Evolutionary conservation across 2,329 filamentous ascomycete genomes (phyloP).

Genomic region (Simplicillium aogashimaense): DNA sequence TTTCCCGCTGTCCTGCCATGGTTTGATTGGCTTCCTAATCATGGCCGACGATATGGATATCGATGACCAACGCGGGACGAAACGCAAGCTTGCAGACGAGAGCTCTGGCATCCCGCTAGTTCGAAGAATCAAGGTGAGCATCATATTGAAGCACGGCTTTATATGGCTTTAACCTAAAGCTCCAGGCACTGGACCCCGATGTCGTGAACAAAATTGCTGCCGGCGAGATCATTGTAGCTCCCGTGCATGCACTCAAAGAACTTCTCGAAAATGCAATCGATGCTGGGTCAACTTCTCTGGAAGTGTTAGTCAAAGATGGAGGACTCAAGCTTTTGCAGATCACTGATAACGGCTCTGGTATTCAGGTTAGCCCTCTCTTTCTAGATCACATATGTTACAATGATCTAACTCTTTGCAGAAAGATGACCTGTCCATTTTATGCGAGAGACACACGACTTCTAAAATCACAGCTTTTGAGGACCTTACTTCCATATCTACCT

Average conservation of each 20-base stretch:
- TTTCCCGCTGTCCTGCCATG: background rate
- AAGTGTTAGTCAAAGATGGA: slow-evolving; percentile 89
- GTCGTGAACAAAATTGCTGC: slow-evolving; percentile 98
- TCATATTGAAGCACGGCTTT: background rate
- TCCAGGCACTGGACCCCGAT: slow-evolving; percentile 73
- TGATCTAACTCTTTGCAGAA: slow-evolving; percentile 42
- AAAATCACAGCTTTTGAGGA: slow-evolving; percentile 94
- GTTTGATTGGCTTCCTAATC: background rate
- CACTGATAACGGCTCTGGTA: slow-evolving; percentile 93
- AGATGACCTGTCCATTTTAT: slow-evolving; percentile 85
- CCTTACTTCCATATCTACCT: slow-evolving; percentile 79
- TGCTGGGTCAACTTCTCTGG: slow-evolving; percentile 84
- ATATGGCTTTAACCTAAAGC: background rate
- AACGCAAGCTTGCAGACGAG: slow-evolving; percentile 36
- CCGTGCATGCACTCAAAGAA: slow-evolving; percentile 92
- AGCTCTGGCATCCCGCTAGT: slow-evolving; percentile 26
- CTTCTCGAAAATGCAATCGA: slow-evolving; percentile 96
- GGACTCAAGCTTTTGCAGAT: slow-evolving; percentile 93
- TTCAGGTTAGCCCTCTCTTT: slow-evolving; percentile 54
- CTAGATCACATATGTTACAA: background rate
- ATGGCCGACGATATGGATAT: slow-evolving; percentile 35
- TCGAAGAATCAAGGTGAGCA: slow-evolving; percentile 39
- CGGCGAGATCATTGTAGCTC: slow-evolving; percentile 95
- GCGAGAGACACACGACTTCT: slow-evolving; percentile 92
- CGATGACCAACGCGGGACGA: slow-evolving; percentile 31